Conservation (phyloP, 148 eudicot species). For the Camellia japonica region DNA sequence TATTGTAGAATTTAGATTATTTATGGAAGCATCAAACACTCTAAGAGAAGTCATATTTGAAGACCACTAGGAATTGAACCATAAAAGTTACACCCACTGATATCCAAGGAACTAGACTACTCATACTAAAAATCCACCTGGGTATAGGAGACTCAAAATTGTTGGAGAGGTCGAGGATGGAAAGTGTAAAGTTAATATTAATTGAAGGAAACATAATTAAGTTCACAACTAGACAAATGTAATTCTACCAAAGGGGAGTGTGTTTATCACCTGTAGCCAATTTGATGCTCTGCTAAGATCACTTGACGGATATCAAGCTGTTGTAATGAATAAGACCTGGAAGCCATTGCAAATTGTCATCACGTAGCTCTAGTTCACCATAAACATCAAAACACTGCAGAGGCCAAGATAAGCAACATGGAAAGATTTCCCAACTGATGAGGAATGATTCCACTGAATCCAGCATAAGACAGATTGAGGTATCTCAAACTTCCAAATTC, state of each 20-base stretch:
- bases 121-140: not conserved
- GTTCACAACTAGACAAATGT: not conserved
- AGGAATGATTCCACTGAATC: slow-evolving; percentile 1
- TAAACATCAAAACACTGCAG: too few relatives aligned
- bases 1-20: too few relatives aligned
- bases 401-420: not conserved
- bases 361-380: not conserved
- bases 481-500: slow-evolving; percentile 15
- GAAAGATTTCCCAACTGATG: slow-evolving; percentile 19
- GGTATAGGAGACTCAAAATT: not conserved
- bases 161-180: slow-evolving; percentile 1
- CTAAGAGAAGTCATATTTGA: not conserved
- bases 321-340: not conserved
- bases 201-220: not conserved
- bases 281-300: not conserved
- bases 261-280: not conserved
- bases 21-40: not conserved
- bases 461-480: slow-evolving; percentile 1
- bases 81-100: not conserved
- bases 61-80: not conserved
- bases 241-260: not conserved
- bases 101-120: not conserved
- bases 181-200: not conserved
- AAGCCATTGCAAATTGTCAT: not conserved
- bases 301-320: not conserved